A percentile compares a stretch with the other conserved stretches of the same genome.
phyloP scores from a whole-genome alignment of 192 early-diverging fungal genomes.

The Coemansia sp. region DNA sequence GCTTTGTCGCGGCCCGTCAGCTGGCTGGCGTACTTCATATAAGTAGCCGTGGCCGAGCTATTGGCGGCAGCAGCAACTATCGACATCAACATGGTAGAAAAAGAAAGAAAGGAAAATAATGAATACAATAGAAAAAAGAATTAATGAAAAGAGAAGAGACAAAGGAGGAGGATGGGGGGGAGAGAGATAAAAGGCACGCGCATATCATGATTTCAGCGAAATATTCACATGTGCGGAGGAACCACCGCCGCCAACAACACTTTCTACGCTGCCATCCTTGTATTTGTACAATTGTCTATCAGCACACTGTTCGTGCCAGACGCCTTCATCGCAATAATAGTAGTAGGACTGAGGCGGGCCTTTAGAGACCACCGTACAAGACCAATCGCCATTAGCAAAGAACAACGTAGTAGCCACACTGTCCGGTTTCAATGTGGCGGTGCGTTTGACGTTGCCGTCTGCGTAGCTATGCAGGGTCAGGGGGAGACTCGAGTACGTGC shows the following conservation, averaged over 20 bases:
- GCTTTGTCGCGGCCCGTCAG: conserved; percentile 76
- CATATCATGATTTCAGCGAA: not conserved
- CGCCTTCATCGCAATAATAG: conserved; percentile 37
- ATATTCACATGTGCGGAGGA: not conserved
- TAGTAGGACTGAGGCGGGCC: conserved; percentile 21
- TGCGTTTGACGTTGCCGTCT: conserved; percentile 51
- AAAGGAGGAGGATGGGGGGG: not conserved
- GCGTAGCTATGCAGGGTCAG: conserved; percentile 40
- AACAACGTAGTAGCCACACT: conserved; percentile 34
- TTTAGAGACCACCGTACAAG: conserved; percentile 15
- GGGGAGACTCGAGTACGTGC: conserved; percentile 24
- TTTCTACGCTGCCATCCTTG: conserved; percentile 26
- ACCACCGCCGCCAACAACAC: not conserved
- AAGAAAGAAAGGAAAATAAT: not conserved
- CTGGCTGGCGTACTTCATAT: conserved; percentile 62
- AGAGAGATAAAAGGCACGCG: not conserved
- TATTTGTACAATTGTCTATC: conserved; percentile 16
- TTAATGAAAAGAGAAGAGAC: not conserved
- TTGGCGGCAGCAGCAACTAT: conserved; percentile 19
- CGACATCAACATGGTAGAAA: not conserved
- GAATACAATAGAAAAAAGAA: conserved; percentile 5
- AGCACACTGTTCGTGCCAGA: conserved; percentile 42
- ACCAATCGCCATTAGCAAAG: conserved; percentile 52
- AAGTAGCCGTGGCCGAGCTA: conserved; percentile 28
- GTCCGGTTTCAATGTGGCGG: not conserved